phyloP scores from a whole-genome alignment of 257 asterid genomes.

The Nicotiana tabacum region DNA sequence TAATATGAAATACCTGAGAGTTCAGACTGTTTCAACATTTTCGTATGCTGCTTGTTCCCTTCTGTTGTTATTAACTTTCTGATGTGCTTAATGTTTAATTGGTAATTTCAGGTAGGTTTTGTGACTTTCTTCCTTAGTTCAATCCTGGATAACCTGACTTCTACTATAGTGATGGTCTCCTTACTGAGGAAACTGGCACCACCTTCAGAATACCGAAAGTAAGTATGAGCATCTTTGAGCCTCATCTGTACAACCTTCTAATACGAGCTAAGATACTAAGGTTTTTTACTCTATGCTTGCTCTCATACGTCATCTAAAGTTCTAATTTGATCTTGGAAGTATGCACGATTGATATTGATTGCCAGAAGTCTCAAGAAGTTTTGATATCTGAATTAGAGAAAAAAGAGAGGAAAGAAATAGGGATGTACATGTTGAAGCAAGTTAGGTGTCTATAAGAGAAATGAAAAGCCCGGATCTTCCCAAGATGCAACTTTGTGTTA shows the following conservation, averaged over 20 bases:
- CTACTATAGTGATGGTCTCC: slow-evolving; percentile 98
- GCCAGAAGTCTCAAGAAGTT: background rate
- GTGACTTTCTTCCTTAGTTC: slow-evolving; percentile 93
- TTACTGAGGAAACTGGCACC: slow-evolving; percentile 90
- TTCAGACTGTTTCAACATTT: background rate
- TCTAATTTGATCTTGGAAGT: background rate
- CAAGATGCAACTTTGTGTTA: slow-evolving; percentile 1
- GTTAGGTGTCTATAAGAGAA: background rate
- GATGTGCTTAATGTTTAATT: slow-evolving; percentile 17
- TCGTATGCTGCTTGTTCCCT: background rate
- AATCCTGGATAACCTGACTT: slow-evolving; percentile 90
- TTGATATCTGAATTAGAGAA: background rate
- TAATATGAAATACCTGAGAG: background rate
- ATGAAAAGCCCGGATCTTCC: background rate
- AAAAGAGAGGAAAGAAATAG: background rate
- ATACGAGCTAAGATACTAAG: background rate
- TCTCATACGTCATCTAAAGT: background rate
- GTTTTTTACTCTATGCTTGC: background rate
- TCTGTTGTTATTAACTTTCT: background rate
- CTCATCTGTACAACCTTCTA: slow-evolving; percentile 1
- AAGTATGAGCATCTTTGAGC: slow-evolving; percentile 26
- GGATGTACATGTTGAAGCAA: background rate
- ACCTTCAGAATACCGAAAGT: slow-evolving; percentile 94
- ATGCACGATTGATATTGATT: background rate
- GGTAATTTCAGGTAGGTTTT: slow-evolving; percentile 70